Evolutionary conservation across 2,329 filamentous ascomycete species (phyloP).

Genomic region (Cryphonectria radicalis): DNA sequence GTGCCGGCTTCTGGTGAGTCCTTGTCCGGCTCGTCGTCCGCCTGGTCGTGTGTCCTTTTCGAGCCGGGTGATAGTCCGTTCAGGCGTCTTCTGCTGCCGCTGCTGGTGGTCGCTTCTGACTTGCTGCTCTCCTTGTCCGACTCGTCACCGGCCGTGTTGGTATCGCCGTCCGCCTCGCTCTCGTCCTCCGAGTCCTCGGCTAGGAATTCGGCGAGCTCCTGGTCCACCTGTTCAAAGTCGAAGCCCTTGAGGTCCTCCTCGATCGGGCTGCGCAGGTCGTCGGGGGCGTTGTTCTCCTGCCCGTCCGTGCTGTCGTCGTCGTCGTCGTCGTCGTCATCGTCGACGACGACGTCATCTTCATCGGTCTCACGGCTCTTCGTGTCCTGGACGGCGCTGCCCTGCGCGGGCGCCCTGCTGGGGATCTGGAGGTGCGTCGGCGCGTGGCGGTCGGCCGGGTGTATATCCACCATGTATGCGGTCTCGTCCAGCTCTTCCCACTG

Average conservation of each 20-base stretch:
- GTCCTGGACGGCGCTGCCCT: slow-evolving; percentile 38
- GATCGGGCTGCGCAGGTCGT: slow-evolving; percentile 51
- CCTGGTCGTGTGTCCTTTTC: slow-evolving; percentile 39
- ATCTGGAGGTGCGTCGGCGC: slow-evolving; percentile 15
- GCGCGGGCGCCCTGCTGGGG: slow-evolving; percentile 33
- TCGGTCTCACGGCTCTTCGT: slow-evolving; percentile 45
- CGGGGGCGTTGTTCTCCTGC: slow-evolving; percentile 34
- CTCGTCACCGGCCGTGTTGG: slow-evolving; percentile 21
- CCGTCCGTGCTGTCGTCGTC: slow-evolving; percentile 44
- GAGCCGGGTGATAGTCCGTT: slow-evolving; percentile 26
- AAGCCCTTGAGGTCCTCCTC: slow-evolving; percentile 62
- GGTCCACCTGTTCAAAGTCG: slow-evolving; percentile 67
- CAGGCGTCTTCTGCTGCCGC: slow-evolving; percentile 17
- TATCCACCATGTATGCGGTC: slow-evolving; percentile 74
- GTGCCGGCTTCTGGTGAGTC: slow-evolving; percentile 34
- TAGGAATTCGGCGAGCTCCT: slow-evolving; percentile 78
- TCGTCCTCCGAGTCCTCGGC: slow-evolving; percentile 46
- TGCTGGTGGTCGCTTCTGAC: slow-evolving; percentile 17
- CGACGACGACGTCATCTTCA: slow-evolving; percentile 47
- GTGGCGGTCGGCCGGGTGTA: slow-evolving; percentile 69
- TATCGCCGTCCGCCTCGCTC: slow-evolving; percentile 34
- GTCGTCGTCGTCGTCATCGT: no score
- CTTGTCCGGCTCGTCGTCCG: slow-evolving; percentile 28
- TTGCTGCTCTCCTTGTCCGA: slow-evolving; percentile 26
- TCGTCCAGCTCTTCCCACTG: slow-evolving; percentile 85